Conservation (phyloP, 805 yeast genomes). For the Sungouiella thailandica region DNA sequence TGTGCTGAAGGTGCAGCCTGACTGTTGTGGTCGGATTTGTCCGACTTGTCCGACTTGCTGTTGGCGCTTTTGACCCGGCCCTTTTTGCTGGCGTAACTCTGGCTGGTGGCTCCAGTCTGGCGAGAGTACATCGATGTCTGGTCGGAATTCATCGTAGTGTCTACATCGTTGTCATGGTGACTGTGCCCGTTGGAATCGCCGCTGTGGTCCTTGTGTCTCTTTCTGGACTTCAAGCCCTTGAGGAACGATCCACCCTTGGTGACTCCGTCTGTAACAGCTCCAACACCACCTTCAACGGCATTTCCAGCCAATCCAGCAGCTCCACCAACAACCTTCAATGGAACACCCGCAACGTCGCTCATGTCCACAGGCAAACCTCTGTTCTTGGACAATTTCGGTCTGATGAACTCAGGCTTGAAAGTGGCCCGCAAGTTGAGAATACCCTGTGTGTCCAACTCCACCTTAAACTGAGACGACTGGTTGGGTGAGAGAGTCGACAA, state of each 20-base stretch:
- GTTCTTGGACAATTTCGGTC: conserved; percentile 49
- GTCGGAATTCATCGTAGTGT: conserved; percentile 3
- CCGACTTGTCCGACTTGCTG: conserved; percentile 3
- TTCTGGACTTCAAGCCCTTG: conserved; percentile 26
- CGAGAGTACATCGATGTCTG: conserved; percentile 1
- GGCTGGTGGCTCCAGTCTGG: conserved; percentile 1
- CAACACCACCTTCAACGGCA: conserved; percentile 42
- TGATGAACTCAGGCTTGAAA: conserved; percentile 61
- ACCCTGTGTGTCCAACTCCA: conserved; percentile 63
- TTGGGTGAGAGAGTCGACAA: conserved; percentile 45
- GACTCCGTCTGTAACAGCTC: conserved; percentile 43
- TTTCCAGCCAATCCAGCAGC: conserved; percentile 39
- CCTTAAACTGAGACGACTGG: conserved; percentile 41
- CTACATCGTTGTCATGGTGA: conserved; percentile 3
- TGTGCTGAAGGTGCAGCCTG: conserved; percentile 13
- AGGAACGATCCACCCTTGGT: conserved; percentile 43
- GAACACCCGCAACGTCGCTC: conserved; percentile 38
- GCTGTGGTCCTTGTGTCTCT: conserved; percentile 11
- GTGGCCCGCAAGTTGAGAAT: conserved; percentile 45
- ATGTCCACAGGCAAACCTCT: conserved; percentile 39
- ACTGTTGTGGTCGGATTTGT: conserved; percentile 7
- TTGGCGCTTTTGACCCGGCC: conserved; percentile 1
- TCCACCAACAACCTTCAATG: conserved; percentile 41
- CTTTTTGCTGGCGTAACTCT: conserved; percentile 1
- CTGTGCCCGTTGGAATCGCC: conserved; percentile 3